Conservation (phyloP, 345 rosid species). For the Boechera divaricarpa region DNA sequence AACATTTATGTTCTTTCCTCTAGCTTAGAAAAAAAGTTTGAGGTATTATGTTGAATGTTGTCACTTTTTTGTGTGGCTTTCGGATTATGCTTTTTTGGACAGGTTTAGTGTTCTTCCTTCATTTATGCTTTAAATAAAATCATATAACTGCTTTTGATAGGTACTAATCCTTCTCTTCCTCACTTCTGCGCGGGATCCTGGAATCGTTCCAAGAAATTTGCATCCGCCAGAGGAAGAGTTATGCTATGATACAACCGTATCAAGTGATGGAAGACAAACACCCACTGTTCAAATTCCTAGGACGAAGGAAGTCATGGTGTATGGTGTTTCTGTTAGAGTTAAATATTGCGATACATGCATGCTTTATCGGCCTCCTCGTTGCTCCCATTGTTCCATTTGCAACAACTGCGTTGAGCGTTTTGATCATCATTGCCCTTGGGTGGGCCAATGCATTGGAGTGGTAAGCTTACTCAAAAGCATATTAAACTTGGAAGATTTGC, state of each 20-base stretch:
- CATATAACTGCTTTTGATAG: conserved; percentile 53
- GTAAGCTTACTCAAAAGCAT: conserved; percentile 52
- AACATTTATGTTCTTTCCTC: conserved; percentile 1
- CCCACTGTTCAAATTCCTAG: conserved; percentile 87
- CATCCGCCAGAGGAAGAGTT: conserved; percentile 96
- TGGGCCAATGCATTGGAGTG: conserved; percentile 98
- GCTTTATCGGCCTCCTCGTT: conserved; percentile 98
- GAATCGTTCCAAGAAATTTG: conserved; percentile 82
- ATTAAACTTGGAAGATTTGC: background rate
- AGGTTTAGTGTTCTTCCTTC: conserved; percentile 12
- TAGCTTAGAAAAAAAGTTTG: background rate
- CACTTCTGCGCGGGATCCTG: conserved; percentile 94
- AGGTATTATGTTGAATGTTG: background rate
- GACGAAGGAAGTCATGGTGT: conserved; percentile 79
- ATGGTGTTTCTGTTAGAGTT: conserved; percentile 79
- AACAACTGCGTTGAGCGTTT: conserved; percentile 90
- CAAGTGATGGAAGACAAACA: conserved; percentile 79
- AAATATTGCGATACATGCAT: conserved; percentile 98
- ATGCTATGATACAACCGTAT: conserved; percentile 59
- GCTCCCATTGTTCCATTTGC: conserved; percentile 68
- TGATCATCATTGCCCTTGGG: conserved; percentile 99
- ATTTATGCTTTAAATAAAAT: conserved; percentile 24
- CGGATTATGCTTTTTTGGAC: background rate
- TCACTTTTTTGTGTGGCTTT: background rate
- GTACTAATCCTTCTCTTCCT: conserved; percentile 79